phyloP scores from a whole-genome alignment of 2,329 filamentous ascomycete species.

The Diaporthe sp. region DNA sequence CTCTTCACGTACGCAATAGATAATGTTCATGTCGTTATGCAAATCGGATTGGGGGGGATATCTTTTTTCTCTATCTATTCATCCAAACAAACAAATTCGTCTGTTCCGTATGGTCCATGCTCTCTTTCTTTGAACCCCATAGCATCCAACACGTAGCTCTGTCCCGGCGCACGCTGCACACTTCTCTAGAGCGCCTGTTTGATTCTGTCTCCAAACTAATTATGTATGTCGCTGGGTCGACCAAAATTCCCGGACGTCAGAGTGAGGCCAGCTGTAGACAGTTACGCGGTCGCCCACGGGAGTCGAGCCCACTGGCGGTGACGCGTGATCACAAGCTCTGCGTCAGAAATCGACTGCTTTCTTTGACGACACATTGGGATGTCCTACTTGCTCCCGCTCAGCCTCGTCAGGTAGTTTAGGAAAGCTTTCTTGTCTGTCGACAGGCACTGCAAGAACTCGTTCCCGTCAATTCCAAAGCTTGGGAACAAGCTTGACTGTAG shows the following conservation, averaged over 20 bases:
- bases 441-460: slow-evolving; percentile 71
- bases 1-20: neutral
- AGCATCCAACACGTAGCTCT: neutral
- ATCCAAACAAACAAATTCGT: slow-evolving; percentile 9
- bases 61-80: slow-evolving; percentile 35
- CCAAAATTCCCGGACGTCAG: neutral
- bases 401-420: slow-evolving; percentile 71
- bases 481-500: slow-evolving; percentile 75
- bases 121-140: neutral
- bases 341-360: slow-evolving; percentile 17
- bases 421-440: slow-evolving; percentile 74
- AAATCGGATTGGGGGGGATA: slow-evolving; percentile 40
- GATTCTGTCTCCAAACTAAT: neutral
- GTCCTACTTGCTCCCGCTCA: slow-evolving; percentile 47
- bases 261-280: neutral
- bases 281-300: neutral
- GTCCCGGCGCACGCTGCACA: neutral
- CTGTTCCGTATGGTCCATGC: neutral
- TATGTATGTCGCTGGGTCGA: neutral
- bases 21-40: neutral
- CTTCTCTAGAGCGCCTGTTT: neutral
- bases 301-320: neutral
- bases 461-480: slow-evolving; percentile 73
- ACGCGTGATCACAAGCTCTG: neutral
- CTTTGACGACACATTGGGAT: neutral